Conservation (phyloP, 1,139 yeast genomes). For the Debaryomyces coudertii region DNA sequence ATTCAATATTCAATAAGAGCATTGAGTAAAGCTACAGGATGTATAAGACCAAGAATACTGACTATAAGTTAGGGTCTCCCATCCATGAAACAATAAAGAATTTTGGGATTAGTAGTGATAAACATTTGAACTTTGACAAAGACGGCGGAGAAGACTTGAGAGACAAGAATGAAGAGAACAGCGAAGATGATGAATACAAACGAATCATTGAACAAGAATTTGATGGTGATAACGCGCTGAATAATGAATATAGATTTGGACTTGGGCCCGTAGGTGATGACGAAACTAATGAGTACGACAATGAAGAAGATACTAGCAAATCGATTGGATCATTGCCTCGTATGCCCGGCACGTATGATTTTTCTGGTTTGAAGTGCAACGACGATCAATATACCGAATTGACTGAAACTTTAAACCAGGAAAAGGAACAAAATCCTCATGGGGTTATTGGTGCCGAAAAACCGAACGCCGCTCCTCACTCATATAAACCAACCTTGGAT, state of each 20-base stretch:
- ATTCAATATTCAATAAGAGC: neutral
- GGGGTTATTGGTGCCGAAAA: neutral
- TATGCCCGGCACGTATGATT: constrained; percentile 62
- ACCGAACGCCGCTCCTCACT: constrained; percentile 15
- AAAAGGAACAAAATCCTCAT: constrained; percentile 11
- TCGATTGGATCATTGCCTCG: constrained; percentile 46
- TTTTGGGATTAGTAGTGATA: neutral
- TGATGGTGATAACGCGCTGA: neutral
- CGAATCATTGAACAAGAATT: constrained; percentile 1
- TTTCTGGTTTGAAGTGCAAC: constrained; percentile 47
- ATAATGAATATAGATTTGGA: neutral
- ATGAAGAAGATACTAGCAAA: constrained; percentile 9
- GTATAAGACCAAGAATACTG: constrained; percentile 4
- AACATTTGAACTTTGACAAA: neutral
- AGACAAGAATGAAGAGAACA: constrained; percentile 4
- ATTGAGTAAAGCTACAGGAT: neutral
- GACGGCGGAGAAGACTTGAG: neutral
- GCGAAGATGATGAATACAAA: constrained; percentile 2
- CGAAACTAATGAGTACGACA: constrained; percentile 4
- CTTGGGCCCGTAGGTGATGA: neutral
- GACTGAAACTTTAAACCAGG: constrained; percentile 22
- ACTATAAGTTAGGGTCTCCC: constrained; percentile 17
- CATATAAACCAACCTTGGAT: constrained; percentile 36
- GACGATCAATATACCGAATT: constrained; percentile 26
- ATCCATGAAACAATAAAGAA: constrained; percentile 15